Percentiles rank a stretch among this genome's conserved stretches.
Evolutionary conservation across 768 basidiomycete genomes (phyloP).

Genomic region (Auricularia heimuer): DNA sequence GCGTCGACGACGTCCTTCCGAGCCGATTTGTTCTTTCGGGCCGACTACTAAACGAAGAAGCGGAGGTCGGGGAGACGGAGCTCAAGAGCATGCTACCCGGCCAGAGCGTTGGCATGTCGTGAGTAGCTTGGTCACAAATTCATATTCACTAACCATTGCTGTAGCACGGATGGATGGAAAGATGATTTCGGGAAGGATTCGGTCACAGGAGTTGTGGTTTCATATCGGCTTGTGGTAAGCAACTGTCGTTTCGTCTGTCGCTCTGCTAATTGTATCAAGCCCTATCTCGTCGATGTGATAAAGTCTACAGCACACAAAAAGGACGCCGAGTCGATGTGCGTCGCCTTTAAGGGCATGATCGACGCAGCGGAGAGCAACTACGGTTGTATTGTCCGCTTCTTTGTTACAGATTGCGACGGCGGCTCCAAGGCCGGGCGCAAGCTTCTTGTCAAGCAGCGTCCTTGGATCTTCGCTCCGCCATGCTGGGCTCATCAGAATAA

Average conservation of each 20-base stretch:
- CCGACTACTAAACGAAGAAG: neutral
- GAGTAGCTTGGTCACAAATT: neutral
- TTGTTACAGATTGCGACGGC: neutral
- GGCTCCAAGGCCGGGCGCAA: neutral
- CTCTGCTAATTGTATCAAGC: neutral
- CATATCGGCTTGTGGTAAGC: neutral
- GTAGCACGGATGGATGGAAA: neutral
- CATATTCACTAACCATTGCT: neutral
- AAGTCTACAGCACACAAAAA: neutral
- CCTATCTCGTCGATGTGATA: neutral
- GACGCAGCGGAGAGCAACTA: neutral
- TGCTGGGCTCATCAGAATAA: conserved; percentile 26
- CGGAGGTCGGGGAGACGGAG: neutral
- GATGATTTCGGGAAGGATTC: neutral
- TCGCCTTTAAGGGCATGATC: neutral
- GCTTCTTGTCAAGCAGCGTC: neutral
- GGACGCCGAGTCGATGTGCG: neutral
- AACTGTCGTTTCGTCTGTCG: neutral
- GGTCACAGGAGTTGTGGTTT: neutral
- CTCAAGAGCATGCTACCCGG: neutral
- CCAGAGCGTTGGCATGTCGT: neutral
- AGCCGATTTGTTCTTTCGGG: neutral
- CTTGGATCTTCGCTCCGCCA: conserved; percentile 10
- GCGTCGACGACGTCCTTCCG: neutral
- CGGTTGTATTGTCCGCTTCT: neutral